Evolutionary conservation across 768 basidiomycete genomes (phyloP), one percentile per base, ranked within the genome.

Genomic region (Lactarius evosmus): DNA sequence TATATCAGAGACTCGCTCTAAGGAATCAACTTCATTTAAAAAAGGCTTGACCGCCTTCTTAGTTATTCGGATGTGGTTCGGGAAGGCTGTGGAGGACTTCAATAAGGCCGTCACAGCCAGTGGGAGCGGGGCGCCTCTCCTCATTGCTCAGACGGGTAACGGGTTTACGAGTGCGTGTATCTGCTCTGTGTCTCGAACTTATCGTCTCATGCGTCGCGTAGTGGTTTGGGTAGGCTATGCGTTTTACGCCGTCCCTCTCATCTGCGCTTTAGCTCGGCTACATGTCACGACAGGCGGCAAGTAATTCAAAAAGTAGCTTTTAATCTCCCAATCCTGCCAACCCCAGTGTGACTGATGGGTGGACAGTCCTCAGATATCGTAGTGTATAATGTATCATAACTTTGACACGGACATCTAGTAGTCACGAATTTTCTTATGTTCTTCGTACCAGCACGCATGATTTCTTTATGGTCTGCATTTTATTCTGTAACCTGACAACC

Each of bases 161-260:
- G 89, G 83, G 7, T 92, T 91, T 66, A 86, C 84, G 50, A 89
- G 90, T 92, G 66, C 70, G 86, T 81, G 14, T 41, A 11, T 54
- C 29, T 69, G 9, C 17, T 58, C 9, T 16, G 33, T 9, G 58
- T 25, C 50, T 38, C 19, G 57, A 53, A 27, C 40, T 16, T 6
- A 52, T 29, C 36, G 57, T 53, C 64, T 61, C 40, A 65, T 50
- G 27, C 19, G 46, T 30, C 44, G 17, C 53, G 17, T 50, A 93
- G 90, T 93, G 88, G 79, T 86, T 49, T 91, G 87, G 84, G 84
- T 91, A 22, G 89, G 83, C 17, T 90, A 89, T 67, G 84, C 86
- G 6, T 92, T 93, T 71, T 86, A 82, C 64, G 83, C 80, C 2
- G 81, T 90, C 25, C 88, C 90, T 5, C 77, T 92, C 49, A 81